These are phyloP conservation scores for Talaromyces ruber DNA, from an alignment of 495 filamentous ascomycete genomes.

Conservation along the genomic window DNA sequence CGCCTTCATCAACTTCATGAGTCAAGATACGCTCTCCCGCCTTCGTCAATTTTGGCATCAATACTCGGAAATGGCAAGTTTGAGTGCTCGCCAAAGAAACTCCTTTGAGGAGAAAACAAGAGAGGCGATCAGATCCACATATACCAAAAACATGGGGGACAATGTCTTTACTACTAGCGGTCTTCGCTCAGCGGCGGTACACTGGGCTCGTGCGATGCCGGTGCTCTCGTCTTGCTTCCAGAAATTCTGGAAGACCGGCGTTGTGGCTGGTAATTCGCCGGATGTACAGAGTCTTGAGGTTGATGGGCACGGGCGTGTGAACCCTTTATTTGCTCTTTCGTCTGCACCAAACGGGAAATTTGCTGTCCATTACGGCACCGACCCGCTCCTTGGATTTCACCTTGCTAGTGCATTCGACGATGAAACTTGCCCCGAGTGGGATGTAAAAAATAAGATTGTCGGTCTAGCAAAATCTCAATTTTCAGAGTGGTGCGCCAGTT, in stretches of 20 bases:
- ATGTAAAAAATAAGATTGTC: slow-evolving; percentile 9
- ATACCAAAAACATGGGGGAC: neutral
- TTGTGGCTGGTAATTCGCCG: slow-evolving; percentile 12
- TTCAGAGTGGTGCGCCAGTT: slow-evolving; percentile 18
- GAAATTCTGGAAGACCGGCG: slow-evolving; percentile 18
- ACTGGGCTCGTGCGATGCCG: slow-evolving; percentile 1
- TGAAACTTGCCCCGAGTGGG: slow-evolving; percentile 8
- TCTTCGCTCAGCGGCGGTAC: neutral
- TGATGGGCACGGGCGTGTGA: slow-evolving; percentile 16
- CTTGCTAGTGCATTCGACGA: slow-evolving; percentile 18
- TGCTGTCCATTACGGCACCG: slow-evolving; percentile 29
- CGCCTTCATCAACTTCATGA: slow-evolving; percentile 21
- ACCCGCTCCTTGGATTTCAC: slow-evolving; percentile 39
- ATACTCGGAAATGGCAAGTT: slow-evolving; percentile 10
- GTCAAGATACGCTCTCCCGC: slow-evolving; percentile 19
- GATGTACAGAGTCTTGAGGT: slow-evolving; percentile 25
- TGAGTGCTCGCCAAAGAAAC: neutral
- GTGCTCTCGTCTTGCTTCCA: slow-evolving; percentile 9
- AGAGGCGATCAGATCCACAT: neutral
- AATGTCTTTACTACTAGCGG: neutral
- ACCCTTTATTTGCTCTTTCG: slow-evolving; percentile 24
- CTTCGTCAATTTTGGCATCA: slow-evolving; percentile 24
- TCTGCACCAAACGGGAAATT: slow-evolving; percentile 9
- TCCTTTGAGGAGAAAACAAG: neutral
- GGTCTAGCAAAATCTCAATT: slow-evolving; percentile 20